A percentile compares a stretch with the other conserved stretches of the same genome.
phyloP scores from a whole-genome alignment of 1,139 yeast genomes.

The Hansenula sp. region DNA sequence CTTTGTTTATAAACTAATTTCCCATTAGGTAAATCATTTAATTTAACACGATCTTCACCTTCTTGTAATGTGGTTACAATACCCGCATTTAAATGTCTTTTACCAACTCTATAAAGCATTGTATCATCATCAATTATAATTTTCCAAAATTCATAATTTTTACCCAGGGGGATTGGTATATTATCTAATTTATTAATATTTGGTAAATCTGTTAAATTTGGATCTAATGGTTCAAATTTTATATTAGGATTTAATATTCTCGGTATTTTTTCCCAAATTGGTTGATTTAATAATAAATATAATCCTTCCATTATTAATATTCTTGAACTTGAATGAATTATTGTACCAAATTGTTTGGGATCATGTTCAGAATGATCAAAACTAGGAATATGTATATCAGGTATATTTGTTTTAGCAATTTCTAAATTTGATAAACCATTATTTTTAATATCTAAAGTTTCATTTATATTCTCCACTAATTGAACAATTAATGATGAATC shows the following conservation, averaged over 20 bases:
- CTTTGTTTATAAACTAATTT: constrained; percentile 44
- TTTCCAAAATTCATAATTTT: constrained; percentile 23
- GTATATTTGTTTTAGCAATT: constrained; percentile 21
- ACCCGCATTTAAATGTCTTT: constrained; percentile 70
- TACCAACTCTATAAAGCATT: constrained; percentile 57
- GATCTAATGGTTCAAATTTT: not conserved
- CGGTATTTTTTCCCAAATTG: constrained; percentile 45
- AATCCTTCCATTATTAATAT: constrained; percentile 61
- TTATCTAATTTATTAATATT: not conserved
- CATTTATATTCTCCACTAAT: constrained; percentile 11
- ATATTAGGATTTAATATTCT: constrained; percentile 16
- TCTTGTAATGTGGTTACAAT: constrained; percentile 49
- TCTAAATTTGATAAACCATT: constrained; percentile 8
- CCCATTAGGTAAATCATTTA: constrained; percentile 72
- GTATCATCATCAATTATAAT: constrained; percentile 37
- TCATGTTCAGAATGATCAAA: constrained; percentile 72
- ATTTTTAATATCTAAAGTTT: constrained; percentile 10
- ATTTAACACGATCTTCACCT: constrained; percentile 59
- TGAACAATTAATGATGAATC: constrained; percentile 39
- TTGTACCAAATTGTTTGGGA: constrained; percentile 47
- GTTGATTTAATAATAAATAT: constrained; percentile 47
- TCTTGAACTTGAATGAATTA: constrained; percentile 35
- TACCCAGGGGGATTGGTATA: constrained; percentile 8
- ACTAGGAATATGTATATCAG: constrained; percentile 53
- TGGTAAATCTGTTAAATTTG: not conserved